Evolutionary conservation across 768 basidiomycete species (phyloP), one percentile per base, ranked within the genome.

Genomic region (Hypsizygus marmoreus): DNA sequence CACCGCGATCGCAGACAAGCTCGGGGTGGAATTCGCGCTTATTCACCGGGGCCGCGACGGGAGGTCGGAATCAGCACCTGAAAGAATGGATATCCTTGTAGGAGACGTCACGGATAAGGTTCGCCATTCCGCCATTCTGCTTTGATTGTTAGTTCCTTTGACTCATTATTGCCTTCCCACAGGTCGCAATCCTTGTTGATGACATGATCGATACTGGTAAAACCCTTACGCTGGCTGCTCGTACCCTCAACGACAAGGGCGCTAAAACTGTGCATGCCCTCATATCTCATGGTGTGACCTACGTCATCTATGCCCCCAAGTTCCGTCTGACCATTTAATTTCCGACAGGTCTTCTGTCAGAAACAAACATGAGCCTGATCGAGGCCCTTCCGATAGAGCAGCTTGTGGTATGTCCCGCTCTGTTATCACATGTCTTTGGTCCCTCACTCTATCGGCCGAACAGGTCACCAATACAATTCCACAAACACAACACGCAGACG

Each of bases 181-280:
- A 93, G 88, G 79, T 94, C 42, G 94, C 91, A 29, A 91, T 99
- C 60, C 78, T 99, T 35, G 91, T 99, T 25, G 97, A 99, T 64
- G 97, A 99, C 62, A 98, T 99, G 95, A 88, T 97, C 60, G 97
- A 99, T 64, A 92, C 91, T 4, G 95, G 95, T 10, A 79, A 75
- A 28, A 98, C 97, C n/a, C 75, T 98, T 22, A 74, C 81, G 11
- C 71, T 95, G 11, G 97, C 97, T 9, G 84, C 84, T 6, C 80
- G 81, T 34, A 89, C 91, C n/a, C 74, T 99, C 35, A 74, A 85
- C 38, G 93, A 97, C 58, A 88, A 87, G 49, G 97, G 97, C 16
- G 95, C 94, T 4, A 87, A 80, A 59, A 78, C 83, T 14, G 84
- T 95, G 4, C 83, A 93, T 62, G 94, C 89, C 2, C 66, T 98